phyloP scores from a whole-genome alignment of 2,329 filamentous ascomycete species.

The Botryosphaeria dothidea region DNA sequence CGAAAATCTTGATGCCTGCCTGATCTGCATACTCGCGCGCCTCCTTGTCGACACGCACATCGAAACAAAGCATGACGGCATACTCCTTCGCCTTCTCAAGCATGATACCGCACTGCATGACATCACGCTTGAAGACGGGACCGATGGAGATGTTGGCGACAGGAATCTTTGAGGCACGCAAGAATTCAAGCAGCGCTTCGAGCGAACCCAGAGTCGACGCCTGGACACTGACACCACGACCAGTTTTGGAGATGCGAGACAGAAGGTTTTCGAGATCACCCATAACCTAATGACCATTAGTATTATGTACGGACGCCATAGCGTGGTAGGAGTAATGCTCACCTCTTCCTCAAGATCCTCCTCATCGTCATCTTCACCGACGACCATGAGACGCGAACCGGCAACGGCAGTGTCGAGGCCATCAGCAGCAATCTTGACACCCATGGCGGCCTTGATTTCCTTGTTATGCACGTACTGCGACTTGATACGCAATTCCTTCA shows the following conservation, averaged over 20 bases:
- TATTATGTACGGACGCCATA: not conserved
- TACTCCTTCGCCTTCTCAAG: constrained; percentile 92
- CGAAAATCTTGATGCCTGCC: constrained; percentile 95
- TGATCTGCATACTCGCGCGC: constrained; percentile 89
- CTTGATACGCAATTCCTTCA: constrained; percentile 94
- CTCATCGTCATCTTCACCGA: constrained; percentile 93
- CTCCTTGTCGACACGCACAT: constrained; percentile 99
- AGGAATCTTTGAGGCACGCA: constrained; percentile 94
- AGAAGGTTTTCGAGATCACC: constrained; percentile 89
- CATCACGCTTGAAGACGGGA: constrained; percentile 95
- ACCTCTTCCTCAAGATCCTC: constrained; percentile 89
- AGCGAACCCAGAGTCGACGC: constrained; percentile 96
- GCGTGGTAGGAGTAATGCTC: not conserved
- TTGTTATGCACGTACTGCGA: constrained; percentile 98
- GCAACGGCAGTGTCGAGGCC: constrained; percentile 95
- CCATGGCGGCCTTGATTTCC: constrained; percentile 95
- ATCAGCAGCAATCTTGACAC: constrained; percentile 98
- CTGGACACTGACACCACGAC: constrained; percentile 94
- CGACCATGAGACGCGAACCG: constrained; percentile 89
- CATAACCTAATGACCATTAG: constrained; percentile 61
- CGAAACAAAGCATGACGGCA: constrained; percentile 99
- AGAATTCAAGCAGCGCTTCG: constrained; percentile 93
- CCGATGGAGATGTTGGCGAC: constrained; percentile 97
- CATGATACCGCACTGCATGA: constrained; percentile 93
- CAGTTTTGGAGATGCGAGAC: constrained; percentile 86